Percentiles rank a stretch among this genome's conserved stretches.
Evolutionary conservation across 2,329 filamentous ascomycete species (phyloP).

Genomic region (Scolecobasidium constrictum): DNA sequence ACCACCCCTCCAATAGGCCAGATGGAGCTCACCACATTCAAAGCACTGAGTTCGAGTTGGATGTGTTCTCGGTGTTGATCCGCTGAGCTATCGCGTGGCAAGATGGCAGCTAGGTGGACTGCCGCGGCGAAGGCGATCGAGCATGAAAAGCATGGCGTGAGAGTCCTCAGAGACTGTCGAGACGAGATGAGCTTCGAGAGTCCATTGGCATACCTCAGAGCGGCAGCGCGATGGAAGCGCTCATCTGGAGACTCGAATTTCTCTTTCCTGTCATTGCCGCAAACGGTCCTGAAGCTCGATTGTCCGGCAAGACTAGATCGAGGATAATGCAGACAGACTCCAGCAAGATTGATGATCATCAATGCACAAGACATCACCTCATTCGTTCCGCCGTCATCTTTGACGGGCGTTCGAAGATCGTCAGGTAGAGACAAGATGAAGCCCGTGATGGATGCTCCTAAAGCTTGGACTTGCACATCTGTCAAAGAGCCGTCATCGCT

Average conservation of each 20-base stretch:
- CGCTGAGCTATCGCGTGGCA: not conserved
- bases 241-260: not conserved
- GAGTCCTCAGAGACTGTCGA: not conserved
- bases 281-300: not conserved
- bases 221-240: not conserved
- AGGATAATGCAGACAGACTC: not conserved
- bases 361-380: not conserved
- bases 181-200: not conserved
- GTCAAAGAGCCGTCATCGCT: not conserved
- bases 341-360: constrained; percentile 1
- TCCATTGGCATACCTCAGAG: not conserved
- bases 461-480: not conserved
- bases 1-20: not conserved
- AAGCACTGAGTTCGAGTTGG: not conserved
- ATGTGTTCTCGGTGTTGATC: not conserved
- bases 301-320: not conserved
- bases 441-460: not conserved
- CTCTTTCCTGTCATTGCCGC: not conserved
- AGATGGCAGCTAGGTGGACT: not conserved
- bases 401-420: not conserved
- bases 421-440: not conserved
- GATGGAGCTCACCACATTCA: not conserved
- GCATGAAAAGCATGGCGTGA: not conserved
- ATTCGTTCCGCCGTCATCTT: not conserved
- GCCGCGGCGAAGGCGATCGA: not conserved